Percentiles rank a stretch among this genome's conserved stretches.
phyloP scores from a whole-genome alignment of 352 stramenopile genomes.

The Pythium aristosporum region DNA sequence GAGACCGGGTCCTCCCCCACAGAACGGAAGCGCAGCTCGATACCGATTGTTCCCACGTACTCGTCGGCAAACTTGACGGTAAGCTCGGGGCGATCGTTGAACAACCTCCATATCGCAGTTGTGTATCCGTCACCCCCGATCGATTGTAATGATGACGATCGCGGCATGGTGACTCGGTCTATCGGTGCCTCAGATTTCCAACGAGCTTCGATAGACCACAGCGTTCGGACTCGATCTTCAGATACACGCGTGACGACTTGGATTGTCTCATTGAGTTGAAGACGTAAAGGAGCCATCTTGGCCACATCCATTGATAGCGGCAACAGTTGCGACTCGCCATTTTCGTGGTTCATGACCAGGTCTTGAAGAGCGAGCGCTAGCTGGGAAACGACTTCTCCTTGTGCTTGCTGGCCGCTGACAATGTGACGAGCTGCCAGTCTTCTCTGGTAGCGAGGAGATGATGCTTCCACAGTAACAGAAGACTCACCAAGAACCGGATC shows the following conservation, averaged over 20 bases:
- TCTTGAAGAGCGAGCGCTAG: not conserved
- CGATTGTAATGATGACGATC: conserved; percentile 9
- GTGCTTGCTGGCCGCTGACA: not conserved
- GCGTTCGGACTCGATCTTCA: not conserved
- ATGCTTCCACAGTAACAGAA: conserved; percentile 6
- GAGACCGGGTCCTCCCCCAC: not conserved
- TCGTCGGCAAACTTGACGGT: conserved; percentile 3
- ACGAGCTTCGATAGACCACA: conserved; percentile 21
- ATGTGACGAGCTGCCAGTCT: not conserved
- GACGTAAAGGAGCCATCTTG: not conserved
- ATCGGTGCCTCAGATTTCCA: conserved; percentile 3
- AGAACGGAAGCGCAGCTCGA: conserved; percentile 13
- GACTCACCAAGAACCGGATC: conserved; percentile 12
- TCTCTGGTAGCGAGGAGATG: conserved; percentile 7
- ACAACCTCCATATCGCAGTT: conserved; percentile 12
- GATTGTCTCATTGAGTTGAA: conserved; percentile 22
- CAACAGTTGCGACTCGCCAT: not conserved
- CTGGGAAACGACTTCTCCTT: not conserved
- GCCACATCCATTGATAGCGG: not conserved
- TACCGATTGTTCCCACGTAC: not conserved
- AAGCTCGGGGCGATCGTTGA: conserved; percentile 4
- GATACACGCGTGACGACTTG: not conserved
- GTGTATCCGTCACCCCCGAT: conserved; percentile 1
- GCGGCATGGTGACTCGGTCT: conserved; percentile 8
- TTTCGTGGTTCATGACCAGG: not conserved